phyloP scores from a whole-genome alignment of 2,329 filamentous ascomycete species.

The Chaetomium globosum region DNA sequence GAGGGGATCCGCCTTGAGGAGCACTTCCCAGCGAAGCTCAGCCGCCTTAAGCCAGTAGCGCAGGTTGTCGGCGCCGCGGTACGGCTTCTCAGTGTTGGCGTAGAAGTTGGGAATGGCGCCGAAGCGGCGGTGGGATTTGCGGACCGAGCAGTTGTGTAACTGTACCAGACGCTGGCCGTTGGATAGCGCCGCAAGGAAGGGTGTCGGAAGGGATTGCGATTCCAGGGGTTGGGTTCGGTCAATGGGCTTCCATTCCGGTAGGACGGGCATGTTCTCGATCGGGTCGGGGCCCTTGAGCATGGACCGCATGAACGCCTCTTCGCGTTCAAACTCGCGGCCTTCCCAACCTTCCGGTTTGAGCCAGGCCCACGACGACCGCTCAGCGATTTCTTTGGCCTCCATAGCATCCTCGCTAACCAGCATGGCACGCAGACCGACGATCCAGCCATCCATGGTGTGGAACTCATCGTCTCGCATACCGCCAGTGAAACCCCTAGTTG shows the following conservation, averaged over 20 bases:
- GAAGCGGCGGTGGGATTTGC: constrained; percentile 82
- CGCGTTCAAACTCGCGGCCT: constrained; percentile 68
- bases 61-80: constrained; percentile 89
- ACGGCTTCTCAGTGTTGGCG: constrained; percentile 91
- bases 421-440: constrained; percentile 74
- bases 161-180: constrained; percentile 81
- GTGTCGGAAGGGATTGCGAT: constrained; percentile 59
- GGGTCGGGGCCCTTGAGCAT: constrained; percentile 50
- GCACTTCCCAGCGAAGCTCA: constrained; percentile 88
- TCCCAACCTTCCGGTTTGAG: constrained; percentile 74
- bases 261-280: constrained; percentile 48
- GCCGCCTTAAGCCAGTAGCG: constrained; percentile 96
- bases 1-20: constrained; percentile 80
- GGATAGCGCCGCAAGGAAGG: constrained; percentile 72
- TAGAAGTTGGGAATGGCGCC: constrained; percentile 88
- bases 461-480: constrained; percentile 80
- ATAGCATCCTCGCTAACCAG: constrained; percentile 75
- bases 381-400: constrained; percentile 70
- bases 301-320: constrained; percentile 78
- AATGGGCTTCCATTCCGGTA: constrained; percentile 70
- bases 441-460: constrained; percentile 75
- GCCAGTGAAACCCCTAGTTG: constrained; percentile 79
- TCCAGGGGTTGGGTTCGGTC: constrained; percentile 42
- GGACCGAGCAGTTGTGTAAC: constrained; percentile 86
- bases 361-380: constrained; percentile 80